Conservation (phyloP, 208 protist species). For the Acanthamoeba castellanii region DNA sequence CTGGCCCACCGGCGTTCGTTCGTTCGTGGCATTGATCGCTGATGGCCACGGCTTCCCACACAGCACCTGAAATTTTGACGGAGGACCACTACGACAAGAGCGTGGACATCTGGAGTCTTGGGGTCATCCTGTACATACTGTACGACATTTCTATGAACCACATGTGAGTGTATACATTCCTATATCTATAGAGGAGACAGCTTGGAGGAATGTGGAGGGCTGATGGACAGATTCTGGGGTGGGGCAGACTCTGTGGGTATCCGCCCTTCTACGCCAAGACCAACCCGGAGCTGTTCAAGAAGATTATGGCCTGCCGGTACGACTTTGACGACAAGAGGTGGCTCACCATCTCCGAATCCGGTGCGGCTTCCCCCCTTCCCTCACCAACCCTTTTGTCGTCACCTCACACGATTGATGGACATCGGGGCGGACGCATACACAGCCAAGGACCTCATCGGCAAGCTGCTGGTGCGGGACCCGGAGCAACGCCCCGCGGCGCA, state of each 20-base stretch:
- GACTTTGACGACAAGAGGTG: conserved; percentile 79
- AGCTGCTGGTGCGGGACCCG: conserved; percentile 83
- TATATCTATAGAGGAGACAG: no score
- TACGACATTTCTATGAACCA: not conserved
- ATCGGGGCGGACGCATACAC: not conserved
- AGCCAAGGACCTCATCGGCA: conserved; percentile 83
- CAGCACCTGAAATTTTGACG: conserved; percentile 67
- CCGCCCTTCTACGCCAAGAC: conserved; percentile 84
- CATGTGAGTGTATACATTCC: no score
- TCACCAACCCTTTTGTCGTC: not conserved
- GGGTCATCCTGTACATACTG: conserved; percentile 1
- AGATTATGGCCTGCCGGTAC: conserved; percentile 81
- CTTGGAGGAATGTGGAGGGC: no score
- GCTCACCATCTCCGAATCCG: conserved; percentile 25
- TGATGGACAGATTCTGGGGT: no score
- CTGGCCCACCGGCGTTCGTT: not conserved
- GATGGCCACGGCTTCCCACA: not conserved
- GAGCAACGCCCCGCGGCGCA: conserved; percentile 78
- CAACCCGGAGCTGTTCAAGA: conserved; percentile 83
- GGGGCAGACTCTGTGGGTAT: conserved; percentile 82
- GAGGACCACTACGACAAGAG: conserved; percentile 67
- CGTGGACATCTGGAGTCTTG: conserved; percentile 62
- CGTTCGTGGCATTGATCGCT: not conserved
- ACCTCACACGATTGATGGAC: conserved; percentile 76
- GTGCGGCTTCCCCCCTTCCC: not conserved